Evolutionary conservation across 148 eudicot genomes (phyloP).

Genomic region (Heliamphora exappendiculata): DNA sequence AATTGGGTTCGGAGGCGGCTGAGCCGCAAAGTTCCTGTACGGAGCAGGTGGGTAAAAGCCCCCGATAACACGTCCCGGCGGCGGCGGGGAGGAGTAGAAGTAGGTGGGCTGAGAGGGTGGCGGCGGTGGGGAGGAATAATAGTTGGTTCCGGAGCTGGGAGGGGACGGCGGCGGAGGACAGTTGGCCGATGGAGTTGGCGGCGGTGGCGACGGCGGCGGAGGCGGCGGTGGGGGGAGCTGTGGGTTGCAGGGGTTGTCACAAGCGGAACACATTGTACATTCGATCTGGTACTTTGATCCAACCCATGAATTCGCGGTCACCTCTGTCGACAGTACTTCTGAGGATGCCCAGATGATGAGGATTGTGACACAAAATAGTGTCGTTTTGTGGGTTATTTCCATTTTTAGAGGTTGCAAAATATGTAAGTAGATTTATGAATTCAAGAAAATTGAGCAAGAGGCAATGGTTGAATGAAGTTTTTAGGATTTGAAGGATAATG

Average conservation of each 20-base stretch:
- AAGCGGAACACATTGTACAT: slow-evolving; percentile 57
- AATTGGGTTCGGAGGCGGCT: slow-evolving; percentile 71
- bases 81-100: slow-evolving; percentile 19
- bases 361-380: background rate
- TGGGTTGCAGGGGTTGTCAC: slow-evolving; percentile 28
- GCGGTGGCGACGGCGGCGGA: slow-evolving; percentile 19
- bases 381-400: background rate
- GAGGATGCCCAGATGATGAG: background rate
- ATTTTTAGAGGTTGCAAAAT: background rate
- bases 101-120: slow-evolving; percentile 12
- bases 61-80: slow-evolving; percentile 12
- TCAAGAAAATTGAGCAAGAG: background rate
- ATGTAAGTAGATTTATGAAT: no score
- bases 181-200: slow-evolving; percentile 1
- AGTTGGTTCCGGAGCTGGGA: background rate
- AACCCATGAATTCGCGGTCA: slow-evolving; percentile 24
- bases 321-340: background rate
- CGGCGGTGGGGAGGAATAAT: background rate
- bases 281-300: slow-evolving; percentile 52
- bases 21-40: slow-evolving; percentile 24
- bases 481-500: background rate
- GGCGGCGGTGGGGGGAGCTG: slow-evolving; percentile 26
- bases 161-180: slow-evolving; percentile 41
- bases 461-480: background rate
- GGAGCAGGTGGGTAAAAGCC: slow-evolving; percentile 34